Evolutionary conservation across 140 eudicot species (phyloP).

Genomic region (Ambrosia hybrid): DNA sequence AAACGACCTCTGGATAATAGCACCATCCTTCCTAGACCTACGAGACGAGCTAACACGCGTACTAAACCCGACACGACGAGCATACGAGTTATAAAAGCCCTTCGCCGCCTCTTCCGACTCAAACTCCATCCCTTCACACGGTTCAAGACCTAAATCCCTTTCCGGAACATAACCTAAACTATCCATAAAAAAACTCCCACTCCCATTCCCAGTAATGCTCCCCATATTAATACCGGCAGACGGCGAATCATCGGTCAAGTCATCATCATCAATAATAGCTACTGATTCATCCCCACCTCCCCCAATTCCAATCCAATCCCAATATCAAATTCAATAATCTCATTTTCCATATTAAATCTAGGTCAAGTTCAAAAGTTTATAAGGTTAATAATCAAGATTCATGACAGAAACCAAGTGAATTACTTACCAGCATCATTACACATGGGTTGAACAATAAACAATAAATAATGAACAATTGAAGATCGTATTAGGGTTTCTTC

Average conservation of each 20-base stretch:
- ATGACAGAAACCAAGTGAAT: too few relatives aligned
- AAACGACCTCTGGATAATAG: conserved; percentile 70
- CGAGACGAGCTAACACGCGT: conserved; percentile 84
- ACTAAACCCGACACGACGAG: conserved; percentile 78
- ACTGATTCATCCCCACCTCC: conserved; percentile 47
- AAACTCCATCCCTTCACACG: conserved; percentile 83
- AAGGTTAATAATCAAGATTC: too few relatives aligned
- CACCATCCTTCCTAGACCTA: conserved; percentile 80
- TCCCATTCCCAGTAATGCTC: conserved; percentile 2
- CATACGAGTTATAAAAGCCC: conserved; percentile 76
- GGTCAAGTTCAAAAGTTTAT: not conserved
- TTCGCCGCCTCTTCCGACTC: conserved; percentile 92
- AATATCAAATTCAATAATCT: conserved; percentile 54
- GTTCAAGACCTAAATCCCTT: conserved; percentile 61
- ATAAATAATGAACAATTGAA: not conserved
- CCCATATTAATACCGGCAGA: conserved; percentile 8
- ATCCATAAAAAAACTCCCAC: conserved; percentile 16
- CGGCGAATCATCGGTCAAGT: conserved; percentile 39
- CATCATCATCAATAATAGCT: conserved; percentile 40
- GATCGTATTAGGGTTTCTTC: conserved; percentile 22
- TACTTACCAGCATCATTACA: too few relatives aligned
- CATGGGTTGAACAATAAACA: conserved; percentile 4
- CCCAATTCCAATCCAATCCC: conserved; percentile 58
- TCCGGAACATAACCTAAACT: conserved; percentile 24
- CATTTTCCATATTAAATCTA: conserved; percentile 47